Percentiles rank a stretch among this genome's conserved stretches.
Evolutionary conservation across 139 green algal genomes (phyloP).

Genomic region (Zygnema circumcarinatum): DNA sequence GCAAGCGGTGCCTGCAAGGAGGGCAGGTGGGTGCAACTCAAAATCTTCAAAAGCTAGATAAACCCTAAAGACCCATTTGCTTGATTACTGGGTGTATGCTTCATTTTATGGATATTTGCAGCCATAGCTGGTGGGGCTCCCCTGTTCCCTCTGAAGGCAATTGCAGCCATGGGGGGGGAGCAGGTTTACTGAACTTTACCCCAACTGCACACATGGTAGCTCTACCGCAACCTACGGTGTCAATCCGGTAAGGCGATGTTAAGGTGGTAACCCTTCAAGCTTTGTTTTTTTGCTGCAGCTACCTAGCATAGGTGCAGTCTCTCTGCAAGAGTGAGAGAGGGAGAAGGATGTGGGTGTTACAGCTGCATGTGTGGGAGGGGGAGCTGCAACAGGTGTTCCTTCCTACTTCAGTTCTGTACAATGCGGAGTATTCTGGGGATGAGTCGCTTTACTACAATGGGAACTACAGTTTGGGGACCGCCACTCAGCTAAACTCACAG

Average conservation of each 20-base stretch:
- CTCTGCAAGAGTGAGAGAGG: too few species aligned
- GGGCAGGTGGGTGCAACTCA: background rate
- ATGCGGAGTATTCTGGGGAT: background rate
- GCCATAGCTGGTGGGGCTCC: too few species aligned
- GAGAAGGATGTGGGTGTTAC: too few species aligned
- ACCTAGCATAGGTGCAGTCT: too few species aligned
- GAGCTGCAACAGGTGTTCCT: constrained; percentile 19
- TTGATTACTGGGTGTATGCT: too few species aligned
- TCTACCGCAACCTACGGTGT: constrained; percentile 13
- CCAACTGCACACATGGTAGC: constrained; percentile 8
- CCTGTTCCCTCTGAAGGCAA: background rate
- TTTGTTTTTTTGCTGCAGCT: too few species aligned
- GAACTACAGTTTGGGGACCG: background rate
- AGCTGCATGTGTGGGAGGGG: too few species aligned
- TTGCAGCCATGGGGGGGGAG: background rate
- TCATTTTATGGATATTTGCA: too few species aligned
- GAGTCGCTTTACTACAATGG: background rate
- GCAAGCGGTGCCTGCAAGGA: background rate
- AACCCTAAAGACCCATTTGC: too few species aligned
- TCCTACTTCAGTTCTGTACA: background rate
- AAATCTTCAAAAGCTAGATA: too few species aligned
- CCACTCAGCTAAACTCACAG: background rate
- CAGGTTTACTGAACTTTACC: constrained; percentile 13
- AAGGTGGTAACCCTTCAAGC: too few species aligned
- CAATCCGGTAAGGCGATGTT: constrained; percentile 5